Evolutionary conservation across 2,329 filamentous ascomycete genomes (phyloP), one percentile per base, ranked within the genome.

Genomic region (Hypoxylon sp.): DNA sequence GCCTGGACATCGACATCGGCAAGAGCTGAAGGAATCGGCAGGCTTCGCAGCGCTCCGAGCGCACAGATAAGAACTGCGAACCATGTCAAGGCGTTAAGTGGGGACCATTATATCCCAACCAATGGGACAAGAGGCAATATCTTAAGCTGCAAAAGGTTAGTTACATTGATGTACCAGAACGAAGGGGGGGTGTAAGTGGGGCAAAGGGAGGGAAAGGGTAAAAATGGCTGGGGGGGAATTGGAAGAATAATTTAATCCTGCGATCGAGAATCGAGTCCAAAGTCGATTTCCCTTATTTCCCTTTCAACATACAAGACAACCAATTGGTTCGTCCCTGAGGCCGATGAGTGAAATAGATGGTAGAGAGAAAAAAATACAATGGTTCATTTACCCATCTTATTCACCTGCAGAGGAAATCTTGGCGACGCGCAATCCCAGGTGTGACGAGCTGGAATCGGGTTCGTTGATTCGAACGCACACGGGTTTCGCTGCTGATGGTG

Each of bases 361-460:
- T n/a, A n/a, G n/a, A n/a, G n/a, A n/a, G n/a, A n/a, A n/a, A n/a
- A n/a, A n/a, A n/a, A n/a, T n/a, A n/a, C n/a, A n/a, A n/a, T 25
- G 21, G 21, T 43, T 37, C 21, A 47, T 51, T 32, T 51, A 41
- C 23, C 44, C 45, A 51, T 45, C 51, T 47, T 25, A 6, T 53
- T 38, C 47, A 57, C 46, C 48, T 64, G 61, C 57, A 63, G 47
- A 52, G 50, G n/a, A 37, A n/a, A 41, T 61, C 65, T 68, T 68
- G 65, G 65, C 65, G 64, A 66, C 62, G 64, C 65, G 62, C 64
- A 62, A 68, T 68, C 65, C 64, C 52, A 63, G 63, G 60, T 61
- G 64, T 67, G 63, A 66, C 60, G 59, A 62, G 59, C 53, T 43
- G 45, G 51, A 57, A 62, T 51, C 50, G 38, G 21, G 36, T 32